Percentiles rank a stretch among this genome's conserved stretches.
Evolutionary conservation across 164 flowering plant species (phyloP).

Genomic region (Akebia trifoliata): DNA sequence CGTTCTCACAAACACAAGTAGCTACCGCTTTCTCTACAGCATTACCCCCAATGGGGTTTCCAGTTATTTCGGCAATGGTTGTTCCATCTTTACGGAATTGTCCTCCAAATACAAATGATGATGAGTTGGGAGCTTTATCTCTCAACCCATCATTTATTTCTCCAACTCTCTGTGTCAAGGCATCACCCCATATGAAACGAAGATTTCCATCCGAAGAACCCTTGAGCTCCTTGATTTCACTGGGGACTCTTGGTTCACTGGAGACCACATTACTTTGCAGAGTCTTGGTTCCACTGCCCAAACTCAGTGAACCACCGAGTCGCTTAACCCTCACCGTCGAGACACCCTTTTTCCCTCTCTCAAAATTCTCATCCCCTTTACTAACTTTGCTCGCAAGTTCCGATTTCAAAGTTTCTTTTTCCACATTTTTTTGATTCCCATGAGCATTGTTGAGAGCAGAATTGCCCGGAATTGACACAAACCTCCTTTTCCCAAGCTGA

Average conservation of each 20-base stretch:
- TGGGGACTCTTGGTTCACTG: slow-evolving; percentile 4
- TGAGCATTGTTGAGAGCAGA: slow-evolving; percentile 7
- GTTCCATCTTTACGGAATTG: slow-evolving; percentile 15
- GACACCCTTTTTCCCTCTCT: not conserved
- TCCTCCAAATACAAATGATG: slow-evolving; percentile 1
- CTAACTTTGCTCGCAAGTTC: slow-evolving; percentile 20
- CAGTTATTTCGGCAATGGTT: not conserved
- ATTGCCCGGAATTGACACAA: slow-evolving; percentile 21
- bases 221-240: slow-evolving; percentile 12
- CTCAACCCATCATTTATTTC: slow-evolving; percentile 23
- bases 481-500: slow-evolving; percentile 36
- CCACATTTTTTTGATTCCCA: slow-evolving; percentile 18
- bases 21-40: slow-evolving; percentile 9
- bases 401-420: slow-evolving; percentile 11
- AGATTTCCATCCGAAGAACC: slow-evolving; percentile 8
- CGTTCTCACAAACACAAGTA: slow-evolving; percentile 1
- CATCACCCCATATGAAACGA: slow-evolving; percentile 8
- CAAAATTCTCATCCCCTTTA: slow-evolving; percentile 27
- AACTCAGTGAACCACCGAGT: not conserved
- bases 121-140: slow-evolving; percentile 8
- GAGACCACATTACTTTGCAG: slow-evolving; percentile 6
- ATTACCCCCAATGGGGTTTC: not conserved
- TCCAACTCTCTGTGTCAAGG: slow-evolving; percentile 10
- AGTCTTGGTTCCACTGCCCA: slow-evolving; percentile 3
- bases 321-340: slow-evolving; percentile 15